Conservation (phyloP, 208 protist species). For the Crithidia fasciculata region DNA sequence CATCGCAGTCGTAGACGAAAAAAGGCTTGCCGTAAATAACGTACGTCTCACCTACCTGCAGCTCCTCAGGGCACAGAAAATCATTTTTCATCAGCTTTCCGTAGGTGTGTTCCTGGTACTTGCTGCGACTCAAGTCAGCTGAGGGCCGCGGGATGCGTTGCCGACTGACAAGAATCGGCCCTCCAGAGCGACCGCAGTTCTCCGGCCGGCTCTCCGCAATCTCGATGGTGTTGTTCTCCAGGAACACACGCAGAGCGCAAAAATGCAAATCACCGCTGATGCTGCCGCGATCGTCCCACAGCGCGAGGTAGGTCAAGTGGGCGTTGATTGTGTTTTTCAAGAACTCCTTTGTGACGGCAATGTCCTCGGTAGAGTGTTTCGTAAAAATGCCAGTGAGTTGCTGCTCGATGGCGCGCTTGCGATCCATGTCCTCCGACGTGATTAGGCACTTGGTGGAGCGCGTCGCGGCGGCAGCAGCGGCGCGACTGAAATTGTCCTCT, state of each 20-base stretch:
- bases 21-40: conserved; percentile 84
- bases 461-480: conserved; percentile 19
- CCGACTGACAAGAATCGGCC: conserved; percentile 71
- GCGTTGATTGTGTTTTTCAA: conserved; percentile 88
- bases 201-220: conserved; percentile 68
- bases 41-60: conserved; percentile 86
- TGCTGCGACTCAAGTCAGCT: conserved; percentile 48
- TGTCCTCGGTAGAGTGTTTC: conserved; percentile 88
- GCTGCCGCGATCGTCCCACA: conserved; percentile 90
- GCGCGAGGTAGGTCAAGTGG: conserved; percentile 82
- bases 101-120: conserved; percentile 88
- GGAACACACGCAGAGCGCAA: conserved; percentile 73
- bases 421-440: conserved; percentile 89
- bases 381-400: conserved; percentile 88
- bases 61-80: conserved; percentile 77
- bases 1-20: conserved; percentile 85
- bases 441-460: conserved; percentile 51
- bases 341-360: conserved; percentile 85
- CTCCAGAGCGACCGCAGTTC: conserved; percentile 77
- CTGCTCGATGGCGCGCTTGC: conserved; percentile 81
- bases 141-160: conserved; percentile 69
- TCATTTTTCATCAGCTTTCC: conserved; percentile 87
- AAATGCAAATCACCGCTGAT: conserved; percentile 83
- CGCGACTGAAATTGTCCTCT: conserved; percentile 46
- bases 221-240: conserved; percentile 85